Base-by-base conservation (phyloP, 1,139 yeast species). In the Geotrichum cucujoidarum region DNA sequence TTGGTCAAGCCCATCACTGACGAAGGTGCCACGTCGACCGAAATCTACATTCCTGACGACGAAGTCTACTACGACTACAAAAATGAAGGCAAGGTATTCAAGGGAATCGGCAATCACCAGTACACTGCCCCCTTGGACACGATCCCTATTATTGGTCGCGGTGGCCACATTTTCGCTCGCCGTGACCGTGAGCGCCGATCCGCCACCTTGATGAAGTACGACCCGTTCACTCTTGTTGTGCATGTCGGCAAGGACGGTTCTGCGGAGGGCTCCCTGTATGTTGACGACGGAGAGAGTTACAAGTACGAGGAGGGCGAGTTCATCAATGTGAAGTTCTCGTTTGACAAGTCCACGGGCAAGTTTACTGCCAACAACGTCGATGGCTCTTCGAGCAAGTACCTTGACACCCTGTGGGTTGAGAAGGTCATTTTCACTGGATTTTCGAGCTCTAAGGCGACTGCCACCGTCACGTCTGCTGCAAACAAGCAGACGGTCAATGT, bases 261-360 rank as follows among this genome's bases (percentile, higher is more conserved):
- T 1, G 90, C 94, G 0, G 60, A 63, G 0, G 83, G 84, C 1
- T 50, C 58, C 14, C 63, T 92, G 29, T 92, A 90, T 62, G 67
- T 83, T 41, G 98, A 90, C 64, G 95, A 87, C 64, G 95, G 95
- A 13, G 85, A 81, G 59, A 74, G 92, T 0, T 87, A 76, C 59
- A 75, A 70, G 22, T 81, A 83, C 62, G 59, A 67, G 49, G 52
- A 67, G 0, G 83, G 81, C 2, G 75, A 75, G 14, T 83, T 56
- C 57, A 46, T 79, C 4, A 60, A 69, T 33, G 60, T 70, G 20
- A 50, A 53, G 14, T 46, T 49, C n/a, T 25, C 40, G n/a, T 49
- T 46, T 40, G 46, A 43, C 24, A 29, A 43, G 10, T 53, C 61
- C 17, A 30, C 30, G 34, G 8, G 27, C 8, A 10, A 6, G 27